Evolutionary conservation across 169 alveolate species (phyloP), one percentile per base, ranked within the genome.

Genomic region (Plasmodium gonderi): DNA sequence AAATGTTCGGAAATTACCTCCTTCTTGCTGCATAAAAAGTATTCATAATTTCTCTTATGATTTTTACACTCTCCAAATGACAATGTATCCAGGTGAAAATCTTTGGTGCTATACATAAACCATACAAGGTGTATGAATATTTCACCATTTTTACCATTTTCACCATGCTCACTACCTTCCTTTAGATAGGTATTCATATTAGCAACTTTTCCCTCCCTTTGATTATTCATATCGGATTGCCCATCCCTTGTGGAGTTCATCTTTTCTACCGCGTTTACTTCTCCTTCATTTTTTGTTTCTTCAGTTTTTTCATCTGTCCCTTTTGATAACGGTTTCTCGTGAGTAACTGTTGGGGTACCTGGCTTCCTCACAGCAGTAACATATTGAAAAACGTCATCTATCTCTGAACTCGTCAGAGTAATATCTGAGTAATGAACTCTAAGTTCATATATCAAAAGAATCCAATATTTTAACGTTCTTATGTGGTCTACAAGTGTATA

Each of bases 341-440:
- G 17, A 29, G 20, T 17, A 67, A 11, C n/a, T 3, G 31, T 5
- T 31, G 68, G 12, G 8, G 33, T 8, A 0, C 29, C 17, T 45
- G 31, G 23, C 29, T 40, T 77, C 64, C 80, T 90, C 17, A 33
- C 8, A 17, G 94, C 94, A 17, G 83, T 90, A 36, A 90, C 51
- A 26, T 90, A 72, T 51, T 90, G 91, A 90, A 90, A 90, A 20
- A 90, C 76, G 23, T 90, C 80, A 49, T 40, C 49, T 65, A 90
- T 77, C 8, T 65, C 33, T 12, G 78, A 64, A 31, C 29, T n/a
- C 14, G 4, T 31, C 40, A 90, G 3, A 2, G 82, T 78, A 44
- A 90, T 67, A 78, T 78, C 44, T 8, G 76, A 33, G 23, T 90
- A 78, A 47, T 90, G 78, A 42, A 64, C 0, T 67, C 72, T 90